Base-by-base conservation (phyloP, 805 yeast species). In the Starmerella cellae region DNA sequence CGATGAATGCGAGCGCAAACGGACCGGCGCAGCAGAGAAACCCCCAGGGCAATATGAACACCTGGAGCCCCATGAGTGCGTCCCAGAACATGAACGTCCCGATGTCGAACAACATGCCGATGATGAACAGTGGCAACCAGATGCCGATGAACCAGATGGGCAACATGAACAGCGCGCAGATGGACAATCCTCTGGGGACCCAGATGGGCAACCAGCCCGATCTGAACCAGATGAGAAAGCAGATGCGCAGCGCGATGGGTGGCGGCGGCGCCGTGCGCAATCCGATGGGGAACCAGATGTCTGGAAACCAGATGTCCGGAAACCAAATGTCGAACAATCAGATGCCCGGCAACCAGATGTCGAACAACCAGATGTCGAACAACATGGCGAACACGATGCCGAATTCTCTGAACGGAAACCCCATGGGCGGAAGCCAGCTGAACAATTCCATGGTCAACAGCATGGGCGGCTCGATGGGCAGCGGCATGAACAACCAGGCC, bases 181-280 rank as follows among this genome's bases (percentile, higher is more conserved):
- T 31, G 40, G 40, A 37, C n/a, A 28, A 11, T n/a, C 11, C 6
- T 6, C 10, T 11, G 6, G 16, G 16, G 6, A 13, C 32, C 16
- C 35, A 24, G n/a, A 21, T 37, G 21, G 30, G 21, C 29, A 19
- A 26, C 28, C 40, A 28, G 16, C 28, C 30, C 34, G 40, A 32
- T 22, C 20, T 31, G 16, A 20, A 31, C 18, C 34, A 31, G 34
- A 31, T 31, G 34, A 11, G 24, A 5, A 33, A 23, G 21, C 42
- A 21, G 11, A 39, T 29, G 32, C 32, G 32, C 10, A 9, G 6
- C 32, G 16, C 32, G 17, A 31, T 33, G 36, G 14, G 17, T 10
- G 26, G 17, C n/a, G 14, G 17, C 16, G 26, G 17, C n/a, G 19
- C 6, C 10, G 21, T 33, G 26, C 11, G 26, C 14, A 16, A 6